Evolutionary conservation across 1,139 yeast genomes (phyloP), one percentile per base, ranked within the genome.

Genomic region (Suhomyces panamericanus): DNA sequence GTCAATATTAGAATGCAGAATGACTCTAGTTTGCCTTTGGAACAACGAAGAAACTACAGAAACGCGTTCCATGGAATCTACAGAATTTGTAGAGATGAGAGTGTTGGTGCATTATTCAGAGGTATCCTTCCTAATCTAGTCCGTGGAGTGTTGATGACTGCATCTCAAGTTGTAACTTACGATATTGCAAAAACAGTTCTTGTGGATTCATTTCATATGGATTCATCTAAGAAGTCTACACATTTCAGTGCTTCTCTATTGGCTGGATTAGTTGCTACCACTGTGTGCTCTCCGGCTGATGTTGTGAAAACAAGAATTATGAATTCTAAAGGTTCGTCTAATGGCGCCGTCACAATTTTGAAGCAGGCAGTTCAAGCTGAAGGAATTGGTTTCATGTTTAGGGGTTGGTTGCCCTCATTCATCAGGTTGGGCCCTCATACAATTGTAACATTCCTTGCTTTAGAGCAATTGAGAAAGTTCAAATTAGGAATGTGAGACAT

Each of bases 1-100:
- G 89, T 87, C 35, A 89, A 89, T 56, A 86, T 89, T 50, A 78
- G 96, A 64, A 89, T 89, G 96, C 96, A 89, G 64, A 89, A 88
- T 63, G 96, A 89, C 59, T 79, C 85, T 6, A 69, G 90, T 0
- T 72, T 87, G 49, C 87, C 93, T 3, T 46, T 66, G 5, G 83
- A 73, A 3, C 76, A 81, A 55, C 77, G 91, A 62, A 77, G 96
- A 60, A 82, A 86, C 60, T 89, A 89, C 61, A 75, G 77, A 48
- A 84, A 89, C 64, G 96, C 95, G 0, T 58, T 88, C 38, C 91
- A 88, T 60, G 96, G 96, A 7, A 66, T 88, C 32, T 58, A 64
- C 45, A 74, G 84, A 52, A 81, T 89, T 42, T 55, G 69, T n/a
- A 70, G 63, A 38, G 80, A 81, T 36, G 96, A 89, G 62, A 84